Percentiles rank a stretch among this genome's conserved stretches.
These are phyloP conservation scores for Hordeum pubiflorum DNA, from an alignment of 202 grass and related monocot species.

Conservation along the genomic window DNA sequence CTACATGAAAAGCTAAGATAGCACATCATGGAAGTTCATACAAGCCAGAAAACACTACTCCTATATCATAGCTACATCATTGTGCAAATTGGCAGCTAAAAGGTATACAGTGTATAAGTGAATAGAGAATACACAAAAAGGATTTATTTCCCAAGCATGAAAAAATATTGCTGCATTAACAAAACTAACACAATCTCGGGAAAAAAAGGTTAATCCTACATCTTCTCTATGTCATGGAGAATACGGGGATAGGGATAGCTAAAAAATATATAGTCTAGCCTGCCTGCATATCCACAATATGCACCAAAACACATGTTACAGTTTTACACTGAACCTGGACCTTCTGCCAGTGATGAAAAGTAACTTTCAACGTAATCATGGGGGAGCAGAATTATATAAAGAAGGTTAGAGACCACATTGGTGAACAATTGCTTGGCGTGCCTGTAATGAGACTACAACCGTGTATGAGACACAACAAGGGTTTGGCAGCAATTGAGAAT, in stretches of 20 bases:
- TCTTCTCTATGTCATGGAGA: conserved; percentile 11
- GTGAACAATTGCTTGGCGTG: neutral
- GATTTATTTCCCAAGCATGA: neutral
- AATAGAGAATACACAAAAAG: neutral
- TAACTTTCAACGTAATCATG: neutral
- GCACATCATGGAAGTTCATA: neutral
- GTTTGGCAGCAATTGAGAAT: neutral
- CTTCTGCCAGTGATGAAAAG: conserved; percentile 1
- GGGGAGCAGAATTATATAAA: neutral
- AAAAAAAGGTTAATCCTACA: neutral
- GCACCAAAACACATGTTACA: conserved; percentile 1
- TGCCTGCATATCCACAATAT: neutral
- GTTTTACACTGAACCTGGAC: neutral
- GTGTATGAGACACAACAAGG: neutral
- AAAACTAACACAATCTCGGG: neutral
- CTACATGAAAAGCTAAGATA: neutral
- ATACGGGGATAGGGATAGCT: neutral
- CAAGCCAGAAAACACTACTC: neutral
- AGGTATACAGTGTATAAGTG: neutral
- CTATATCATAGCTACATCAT: neutral
- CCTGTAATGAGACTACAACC: neutral
- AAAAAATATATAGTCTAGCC: neutral
- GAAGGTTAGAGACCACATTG: neutral
- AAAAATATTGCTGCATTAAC: neutral
- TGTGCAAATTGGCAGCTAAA: neutral